A percentile compares a stretch with the other conserved stretches of the same genome.
phyloP scores from a whole-genome alignment of 2,329 filamentous ascomycete species.

The Arthrobotrys conoides region DNA sequence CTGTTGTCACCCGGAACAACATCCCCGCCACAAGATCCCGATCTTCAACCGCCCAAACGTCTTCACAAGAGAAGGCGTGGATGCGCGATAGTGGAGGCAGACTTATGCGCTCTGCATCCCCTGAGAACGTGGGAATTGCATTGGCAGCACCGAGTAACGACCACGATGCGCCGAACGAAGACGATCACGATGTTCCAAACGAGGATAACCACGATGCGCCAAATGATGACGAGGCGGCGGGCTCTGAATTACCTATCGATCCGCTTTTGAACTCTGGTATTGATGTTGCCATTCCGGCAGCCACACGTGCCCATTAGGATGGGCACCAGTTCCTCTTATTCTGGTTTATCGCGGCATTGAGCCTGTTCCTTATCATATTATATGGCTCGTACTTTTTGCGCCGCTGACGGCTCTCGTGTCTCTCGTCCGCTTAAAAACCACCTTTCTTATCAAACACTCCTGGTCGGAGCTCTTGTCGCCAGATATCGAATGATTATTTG shows the following conservation, averaged over 20 bases:
- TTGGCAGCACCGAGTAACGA: constrained; percentile 12
- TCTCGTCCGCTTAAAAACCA: background rate
- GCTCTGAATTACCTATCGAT: constrained; percentile 28
- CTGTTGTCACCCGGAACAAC: background rate
- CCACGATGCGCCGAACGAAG: background rate
- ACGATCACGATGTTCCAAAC: constrained; percentile 2
- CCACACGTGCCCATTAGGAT: constrained; percentile 32
- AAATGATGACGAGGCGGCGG: constrained; percentile 24
- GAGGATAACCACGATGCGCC: constrained; percentile 2
- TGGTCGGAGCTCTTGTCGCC: background rate
- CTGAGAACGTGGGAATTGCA: constrained; percentile 18
- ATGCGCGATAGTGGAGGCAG: constrained; percentile 42
- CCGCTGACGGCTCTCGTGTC: background rate
- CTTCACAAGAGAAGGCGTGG: constrained; percentile 48
- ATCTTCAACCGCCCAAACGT: constrained; percentile 33
- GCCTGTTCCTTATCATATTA: background rate
- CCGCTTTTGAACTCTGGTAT: constrained; percentile 40
- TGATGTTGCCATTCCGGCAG: constrained; percentile 13
- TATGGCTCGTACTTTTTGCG: constrained; percentile 5
- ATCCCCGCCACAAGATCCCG: background rate
- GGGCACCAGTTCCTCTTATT: background rate
- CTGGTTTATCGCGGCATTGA: background rate
- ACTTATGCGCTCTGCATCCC: constrained; percentile 53
- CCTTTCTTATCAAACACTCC: background rate
- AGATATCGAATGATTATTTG: background rate